Evolutionary conservation across 2,329 filamentous ascomycete genomes (phyloP).

Genomic region (Hypocrella siamensis): DNA sequence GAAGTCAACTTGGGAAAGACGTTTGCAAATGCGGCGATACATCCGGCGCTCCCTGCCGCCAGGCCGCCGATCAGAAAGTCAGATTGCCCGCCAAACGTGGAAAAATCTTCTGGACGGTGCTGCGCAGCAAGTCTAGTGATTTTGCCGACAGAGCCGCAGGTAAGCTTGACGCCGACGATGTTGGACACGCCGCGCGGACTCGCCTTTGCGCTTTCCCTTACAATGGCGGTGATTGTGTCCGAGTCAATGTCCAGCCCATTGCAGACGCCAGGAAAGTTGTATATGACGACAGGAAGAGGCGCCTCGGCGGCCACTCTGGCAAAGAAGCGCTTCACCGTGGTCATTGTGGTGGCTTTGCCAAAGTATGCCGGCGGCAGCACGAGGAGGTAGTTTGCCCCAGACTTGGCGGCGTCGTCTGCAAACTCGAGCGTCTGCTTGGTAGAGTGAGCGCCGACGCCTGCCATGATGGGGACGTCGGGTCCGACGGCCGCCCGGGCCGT

Average conservation of each 20-base stretch:
- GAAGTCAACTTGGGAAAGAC: constrained; percentile 39
- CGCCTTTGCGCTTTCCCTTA: constrained; percentile 8
- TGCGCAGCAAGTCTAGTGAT: constrained; percentile 41
- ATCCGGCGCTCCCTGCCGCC: constrained; percentile 40
- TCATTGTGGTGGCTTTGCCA: constrained; percentile 22
- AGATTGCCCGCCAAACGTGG: constrained; percentile 55
- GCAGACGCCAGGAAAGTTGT: constrained; percentile 56
- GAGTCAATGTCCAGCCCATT: constrained; percentile 54
- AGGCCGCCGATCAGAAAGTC: constrained; percentile 53
- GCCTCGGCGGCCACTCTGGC: constrained; percentile 36
- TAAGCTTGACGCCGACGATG: constrained; percentile 56
- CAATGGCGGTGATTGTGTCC: constrained; percentile 35
- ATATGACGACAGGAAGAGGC: constrained; percentile 50
- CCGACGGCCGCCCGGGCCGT: constrained; percentile 61
- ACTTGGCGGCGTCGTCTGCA: constrained; percentile 34
- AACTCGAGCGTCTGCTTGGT: constrained; percentile 47
- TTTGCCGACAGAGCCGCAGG: constrained; percentile 61
- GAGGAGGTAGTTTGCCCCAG: constrained; percentile 11
- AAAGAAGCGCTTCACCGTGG: constrained; percentile 16
- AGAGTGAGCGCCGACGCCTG: constrained; percentile 47
- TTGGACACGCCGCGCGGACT: constrained; percentile 23
- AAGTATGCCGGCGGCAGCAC: constrained; percentile 12
- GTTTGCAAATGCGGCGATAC: constrained; percentile 48
- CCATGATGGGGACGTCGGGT: constrained; percentile 77
- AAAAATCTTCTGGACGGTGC: constrained; percentile 40